Evolutionary conservation across 345 rosid species (phyloP).

Genomic region (Sisymbrium altissimum): DNA sequence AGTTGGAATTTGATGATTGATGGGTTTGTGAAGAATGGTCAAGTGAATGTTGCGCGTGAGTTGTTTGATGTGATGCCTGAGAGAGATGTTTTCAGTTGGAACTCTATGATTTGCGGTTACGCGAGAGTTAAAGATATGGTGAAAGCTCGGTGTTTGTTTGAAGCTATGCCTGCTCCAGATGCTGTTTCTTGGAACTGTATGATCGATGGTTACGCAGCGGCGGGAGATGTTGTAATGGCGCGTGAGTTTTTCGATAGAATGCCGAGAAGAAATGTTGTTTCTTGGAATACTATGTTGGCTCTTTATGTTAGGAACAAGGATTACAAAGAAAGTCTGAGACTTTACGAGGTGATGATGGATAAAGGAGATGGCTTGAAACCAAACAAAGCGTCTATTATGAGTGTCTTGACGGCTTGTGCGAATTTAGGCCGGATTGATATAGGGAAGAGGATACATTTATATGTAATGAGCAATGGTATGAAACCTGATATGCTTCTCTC

Average conservation of each 20-base stretch:
- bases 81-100: constrained; percentile 60
- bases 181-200: constrained; percentile 61
- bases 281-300: constrained; percentile 61
- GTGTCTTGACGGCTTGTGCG: constrained; percentile 58
- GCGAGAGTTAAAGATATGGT: constrained; percentile 38
- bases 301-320: constrained; percentile 49
- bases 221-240: constrained; percentile 39
- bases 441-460: constrained; percentile 52
- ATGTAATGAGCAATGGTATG: constrained; percentile 34
- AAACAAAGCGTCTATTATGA: constrained; percentile 50
- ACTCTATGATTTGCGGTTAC: constrained; percentile 60
- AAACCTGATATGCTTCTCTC: constrained; percentile 49
- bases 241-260: constrained; percentile 43
- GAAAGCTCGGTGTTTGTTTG: constrained; percentile 41
- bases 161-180: constrained; percentile 44
- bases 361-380: constrained; percentile 44
- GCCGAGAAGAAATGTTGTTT: constrained; percentile 50
- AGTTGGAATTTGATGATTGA: constrained; percentile 54
- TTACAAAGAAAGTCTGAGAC: constrained; percentile 45
- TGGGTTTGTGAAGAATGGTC: constrained; percentile 46
- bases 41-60: constrained; percentile 41
- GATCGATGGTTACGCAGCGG: constrained; percentile 51
- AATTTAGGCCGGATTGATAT: constrained; percentile 42
- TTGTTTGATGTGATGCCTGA: constrained; percentile 51
- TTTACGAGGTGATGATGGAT: constrained; percentile 55